A percentile compares a stretch with the other conserved stretches of the same genome.
Evolutionary conservation across 495 filamentous ascomycete genomes (phyloP).

Genomic region (Echria macrotheca): DNA sequence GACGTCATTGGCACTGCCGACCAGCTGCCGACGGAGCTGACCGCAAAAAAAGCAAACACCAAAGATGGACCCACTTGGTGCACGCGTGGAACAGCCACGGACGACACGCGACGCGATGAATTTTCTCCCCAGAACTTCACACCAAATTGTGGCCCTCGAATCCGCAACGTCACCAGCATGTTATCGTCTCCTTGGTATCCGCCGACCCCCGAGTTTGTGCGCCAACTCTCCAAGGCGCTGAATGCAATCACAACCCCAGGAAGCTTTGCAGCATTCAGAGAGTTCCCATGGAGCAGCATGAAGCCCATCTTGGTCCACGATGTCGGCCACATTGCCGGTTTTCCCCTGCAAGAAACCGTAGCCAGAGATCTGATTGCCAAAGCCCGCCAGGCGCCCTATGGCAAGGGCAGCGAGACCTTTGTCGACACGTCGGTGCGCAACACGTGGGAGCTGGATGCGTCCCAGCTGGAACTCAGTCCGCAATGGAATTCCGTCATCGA

Average conservation of each 20-base stretch:
- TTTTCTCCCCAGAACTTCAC: no score
- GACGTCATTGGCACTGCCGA: no score
- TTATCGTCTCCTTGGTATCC: no score
- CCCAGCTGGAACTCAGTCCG: conserved; percentile 38
- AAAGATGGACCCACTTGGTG: no score
- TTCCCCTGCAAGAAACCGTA: conserved; percentile 39
- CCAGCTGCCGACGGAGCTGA: no score
- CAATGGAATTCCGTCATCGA: conserved; percentile 29
- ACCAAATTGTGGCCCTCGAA: no score
- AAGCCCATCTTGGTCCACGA: conserved; percentile 29
- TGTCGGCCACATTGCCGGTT: conserved; percentile 29
- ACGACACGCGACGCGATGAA: no score
- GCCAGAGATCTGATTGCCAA: conserved; percentile 36
- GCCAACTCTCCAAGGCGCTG: no score
- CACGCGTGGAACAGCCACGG: no score
- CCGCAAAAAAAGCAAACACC: no score
- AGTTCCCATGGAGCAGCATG: not conserved
- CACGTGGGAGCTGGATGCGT: conserved; percentile 45
- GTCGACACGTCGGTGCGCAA: conserved; percentile 45
- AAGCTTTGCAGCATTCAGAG: conserved; percentile 9
- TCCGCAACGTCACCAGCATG: no score
- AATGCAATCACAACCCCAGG: conserved; percentile 9
- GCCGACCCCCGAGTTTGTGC: no score
- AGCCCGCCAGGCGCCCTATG: conserved; percentile 42
- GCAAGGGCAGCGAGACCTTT: conserved; percentile 39